phyloP scores from a whole-genome alignment of 441 rosid species.

The Bruguiera hainesii region DNA sequence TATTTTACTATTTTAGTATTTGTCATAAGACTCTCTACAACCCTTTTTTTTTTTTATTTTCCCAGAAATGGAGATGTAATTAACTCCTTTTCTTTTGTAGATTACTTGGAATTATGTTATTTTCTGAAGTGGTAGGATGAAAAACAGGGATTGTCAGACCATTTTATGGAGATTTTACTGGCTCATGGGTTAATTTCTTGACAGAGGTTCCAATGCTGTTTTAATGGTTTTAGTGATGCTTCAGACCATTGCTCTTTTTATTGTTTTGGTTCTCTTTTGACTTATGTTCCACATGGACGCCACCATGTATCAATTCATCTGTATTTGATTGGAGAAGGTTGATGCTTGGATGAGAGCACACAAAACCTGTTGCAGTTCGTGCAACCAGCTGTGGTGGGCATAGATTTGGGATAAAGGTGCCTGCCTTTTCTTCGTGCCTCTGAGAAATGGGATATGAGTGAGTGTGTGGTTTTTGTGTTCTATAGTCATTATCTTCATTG shows the following conservation, averaged over 20 bases:
- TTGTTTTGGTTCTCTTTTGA: no score
- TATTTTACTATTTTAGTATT: background rate
- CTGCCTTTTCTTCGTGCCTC: no score
- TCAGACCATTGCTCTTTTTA: no score
- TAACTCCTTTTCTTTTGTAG: slow-evolving; percentile 1
- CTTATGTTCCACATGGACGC: no score
- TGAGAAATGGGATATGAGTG: no score
- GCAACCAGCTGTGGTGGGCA: background rate
- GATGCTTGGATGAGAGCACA: slow-evolving; percentile 3
- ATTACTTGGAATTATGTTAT: slow-evolving; percentile 1
- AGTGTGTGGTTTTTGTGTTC: no score
- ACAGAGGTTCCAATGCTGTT: no score
- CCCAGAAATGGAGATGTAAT: background rate
- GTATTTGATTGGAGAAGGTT: no score
- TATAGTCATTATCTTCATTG: no score
- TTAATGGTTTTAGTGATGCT: no score
- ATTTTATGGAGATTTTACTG: background rate
- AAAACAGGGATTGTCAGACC: background rate
- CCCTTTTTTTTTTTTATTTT: background rate
- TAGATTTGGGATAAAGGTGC: no score
- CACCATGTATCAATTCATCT: no score
- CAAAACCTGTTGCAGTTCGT: background rate
- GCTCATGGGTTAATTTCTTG: background rate
- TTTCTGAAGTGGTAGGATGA: slow-evolving; percentile 1
- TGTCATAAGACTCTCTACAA: background rate